Evolutionary conservation across 176 grass and related monocot species (phyloP).

Genomic region (Microstegium vimineum): DNA sequence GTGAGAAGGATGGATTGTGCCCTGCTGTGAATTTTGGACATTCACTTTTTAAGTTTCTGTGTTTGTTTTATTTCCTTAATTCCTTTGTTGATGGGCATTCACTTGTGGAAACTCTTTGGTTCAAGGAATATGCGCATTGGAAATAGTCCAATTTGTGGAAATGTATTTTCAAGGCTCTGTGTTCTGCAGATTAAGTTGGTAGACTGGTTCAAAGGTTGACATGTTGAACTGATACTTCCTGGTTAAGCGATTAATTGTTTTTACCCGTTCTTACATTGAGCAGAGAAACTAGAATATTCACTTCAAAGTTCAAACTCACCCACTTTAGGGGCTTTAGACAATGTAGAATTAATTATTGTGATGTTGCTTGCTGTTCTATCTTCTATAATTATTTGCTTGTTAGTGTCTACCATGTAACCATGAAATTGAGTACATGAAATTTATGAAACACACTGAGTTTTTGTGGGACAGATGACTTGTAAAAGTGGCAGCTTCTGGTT

Average conservation of each 20-base stretch:
- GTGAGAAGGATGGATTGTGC: background rate
- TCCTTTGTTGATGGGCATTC: background rate
- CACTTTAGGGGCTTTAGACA: background rate
- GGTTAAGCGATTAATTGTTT: constrained; percentile 16
- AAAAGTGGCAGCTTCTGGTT: background rate
- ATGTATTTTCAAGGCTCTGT: background rate
- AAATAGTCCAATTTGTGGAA: constrained; percentile 17
- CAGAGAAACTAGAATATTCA: background rate
- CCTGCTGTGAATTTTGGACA: background rate
- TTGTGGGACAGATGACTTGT: background rate
- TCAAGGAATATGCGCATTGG: background rate
- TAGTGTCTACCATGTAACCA: background rate
- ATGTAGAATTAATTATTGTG: background rate
- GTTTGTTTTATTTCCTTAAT: background rate
- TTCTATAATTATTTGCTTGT: background rate
- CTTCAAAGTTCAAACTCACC: background rate
- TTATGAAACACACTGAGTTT: background rate
- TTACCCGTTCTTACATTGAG: background rate
- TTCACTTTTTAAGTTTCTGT: background rate
- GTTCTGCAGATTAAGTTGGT: constrained; percentile 13
- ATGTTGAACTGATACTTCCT: background rate
- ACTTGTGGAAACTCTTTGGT: background rate
- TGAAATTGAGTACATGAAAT: background rate
- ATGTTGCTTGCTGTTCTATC: background rate
- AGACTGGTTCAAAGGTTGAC: constrained; percentile 19